These are phyloP conservation scores for Diddensiella transvaalensis DNA, from an alignment of 805 yeast species.

Conservation along the genomic window DNA sequence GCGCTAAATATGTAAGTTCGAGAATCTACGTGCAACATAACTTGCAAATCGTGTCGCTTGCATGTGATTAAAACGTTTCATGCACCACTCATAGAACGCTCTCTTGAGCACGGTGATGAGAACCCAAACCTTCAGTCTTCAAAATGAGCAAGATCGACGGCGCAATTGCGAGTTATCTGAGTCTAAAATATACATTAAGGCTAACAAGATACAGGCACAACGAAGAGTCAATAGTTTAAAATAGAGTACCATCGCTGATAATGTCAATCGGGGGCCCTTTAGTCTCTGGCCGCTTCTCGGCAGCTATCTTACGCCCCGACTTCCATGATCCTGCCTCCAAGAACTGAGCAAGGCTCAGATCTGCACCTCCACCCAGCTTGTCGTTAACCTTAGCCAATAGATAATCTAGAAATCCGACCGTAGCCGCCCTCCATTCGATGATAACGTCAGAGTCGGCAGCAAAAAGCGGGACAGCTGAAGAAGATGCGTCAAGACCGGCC, in stretches of 20 bases:
- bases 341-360: conserved; percentile 50
- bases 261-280: conserved; percentile 64
- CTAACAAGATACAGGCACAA: conserved; percentile 1
- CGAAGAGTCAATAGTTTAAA: conserved; percentile 32
- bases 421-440: conserved; percentile 65
- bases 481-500: conserved; percentile 7
- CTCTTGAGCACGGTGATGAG: conserved; percentile 24
- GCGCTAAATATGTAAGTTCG: too few species aligned
- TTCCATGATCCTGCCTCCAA: conserved; percentile 71
- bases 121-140: conserved; percentile 35
- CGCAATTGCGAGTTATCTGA: too few species aligned
- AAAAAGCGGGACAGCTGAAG: conserved; percentile 44
- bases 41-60: too few species aligned
- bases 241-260: conserved; percentile 62
- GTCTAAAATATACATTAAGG: background rate
- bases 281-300: conserved; percentile 43
- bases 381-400: conserved; percentile 51
- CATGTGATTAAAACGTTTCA: conserved; percentile 31
- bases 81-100: conserved; percentile 31
- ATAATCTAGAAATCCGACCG: conserved; percentile 53
- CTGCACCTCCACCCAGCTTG: conserved; percentile 32
- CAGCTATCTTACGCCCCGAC: conserved; percentile 60
- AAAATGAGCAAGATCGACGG: conserved; percentile 33
- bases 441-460: conserved; percentile 55
- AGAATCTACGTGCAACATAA: too few species aligned